Evolutionary conservation across 352 stramenopile genomes (phyloP).

Genomic region (Globisporangium middletonii): DNA sequence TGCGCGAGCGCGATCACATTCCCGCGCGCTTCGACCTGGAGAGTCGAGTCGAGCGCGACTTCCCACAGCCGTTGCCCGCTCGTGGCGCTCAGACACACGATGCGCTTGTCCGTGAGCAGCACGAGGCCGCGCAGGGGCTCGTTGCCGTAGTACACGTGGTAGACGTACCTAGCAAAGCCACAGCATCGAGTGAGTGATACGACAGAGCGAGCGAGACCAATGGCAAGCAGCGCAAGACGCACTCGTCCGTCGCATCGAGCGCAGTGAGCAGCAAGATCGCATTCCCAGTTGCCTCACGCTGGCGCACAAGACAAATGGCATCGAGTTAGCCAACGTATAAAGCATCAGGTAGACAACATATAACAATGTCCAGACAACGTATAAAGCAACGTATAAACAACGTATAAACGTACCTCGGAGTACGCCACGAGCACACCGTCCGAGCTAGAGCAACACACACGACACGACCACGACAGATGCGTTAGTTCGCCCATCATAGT

Average conservation of each 20-base stretch:
- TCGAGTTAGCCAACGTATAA: not conserved
- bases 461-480: constrained; percentile 2
- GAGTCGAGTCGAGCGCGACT: constrained; percentile 71
- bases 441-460: constrained; percentile 25
- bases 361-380: not conserved
- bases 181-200: not conserved
- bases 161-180: constrained; percentile 54
- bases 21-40: constrained; percentile 42
- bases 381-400: not conserved
- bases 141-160: constrained; percentile 74
- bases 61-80: constrained; percentile 81
- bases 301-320: not conserved
- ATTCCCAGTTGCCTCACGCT: constrained; percentile 63
- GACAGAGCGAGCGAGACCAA: not conserved
- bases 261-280: constrained; percentile 72
- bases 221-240: constrained; percentile 13
- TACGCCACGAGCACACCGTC: constrained; percentile 79
- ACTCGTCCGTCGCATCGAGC: constrained; percentile 77
- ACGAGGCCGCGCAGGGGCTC: constrained; percentile 59
- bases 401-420: constrained; percentile 32
- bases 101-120: constrained; percentile 78
- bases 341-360: not conserved
- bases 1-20: constrained; percentile 50
- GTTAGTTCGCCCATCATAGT: not conserved
- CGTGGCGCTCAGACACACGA: constrained; percentile 66